Conservation (phyloP, 2,329 filamentous ascomycete species). For the Clarireedia monteithiana region DNA sequence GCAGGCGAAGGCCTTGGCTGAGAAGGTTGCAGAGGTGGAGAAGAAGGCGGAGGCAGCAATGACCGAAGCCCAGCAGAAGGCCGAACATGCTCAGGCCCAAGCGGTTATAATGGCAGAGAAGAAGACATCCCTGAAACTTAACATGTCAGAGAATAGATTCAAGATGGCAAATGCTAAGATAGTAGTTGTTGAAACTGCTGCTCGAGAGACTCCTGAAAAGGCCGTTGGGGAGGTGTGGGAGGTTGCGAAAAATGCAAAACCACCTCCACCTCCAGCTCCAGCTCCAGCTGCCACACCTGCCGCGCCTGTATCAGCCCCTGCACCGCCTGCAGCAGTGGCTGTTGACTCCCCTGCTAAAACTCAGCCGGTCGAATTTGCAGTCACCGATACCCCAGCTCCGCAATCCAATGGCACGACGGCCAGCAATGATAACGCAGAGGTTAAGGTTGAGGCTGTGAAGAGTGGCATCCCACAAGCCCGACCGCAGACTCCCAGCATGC, state of each 20-base stretch:
- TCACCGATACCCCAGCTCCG: background rate
- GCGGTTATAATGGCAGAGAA: slow-evolving; percentile 67
- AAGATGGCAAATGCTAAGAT: slow-evolving; percentile 62
- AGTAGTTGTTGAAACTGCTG: slow-evolving; percentile 71
- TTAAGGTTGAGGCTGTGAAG: slow-evolving; percentile 16
- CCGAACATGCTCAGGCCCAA: slow-evolving; percentile 32
- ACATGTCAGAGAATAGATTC: slow-evolving; percentile 67
- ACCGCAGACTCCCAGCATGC: slow-evolving; percentile 7
- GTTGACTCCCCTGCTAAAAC: background rate
- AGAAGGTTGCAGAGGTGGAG: slow-evolving; percentile 42
- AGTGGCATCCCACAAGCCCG: slow-evolving; percentile 7
- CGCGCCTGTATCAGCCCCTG: slow-evolving; percentile 9
- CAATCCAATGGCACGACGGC: slow-evolving; percentile 18
- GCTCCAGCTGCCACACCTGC: slow-evolving; percentile 10
- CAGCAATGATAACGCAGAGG: slow-evolving; percentile 11
- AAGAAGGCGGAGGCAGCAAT: slow-evolving; percentile 32
- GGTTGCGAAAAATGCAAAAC: slow-evolving; percentile 61
- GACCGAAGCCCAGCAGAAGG: slow-evolving; percentile 43
- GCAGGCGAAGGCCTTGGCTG: slow-evolving; percentile 35
- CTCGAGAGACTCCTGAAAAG: slow-evolving; percentile 74
- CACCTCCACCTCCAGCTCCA: slow-evolving; percentile 23
- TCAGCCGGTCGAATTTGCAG: background rate
- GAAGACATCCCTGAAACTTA: slow-evolving; percentile 66
- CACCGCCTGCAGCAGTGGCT: background rate
- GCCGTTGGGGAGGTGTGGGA: slow-evolving; percentile 84